phyloP scores from a whole-genome alignment of 257 asterid genomes.

The Nicotiana knightiana region DNA sequence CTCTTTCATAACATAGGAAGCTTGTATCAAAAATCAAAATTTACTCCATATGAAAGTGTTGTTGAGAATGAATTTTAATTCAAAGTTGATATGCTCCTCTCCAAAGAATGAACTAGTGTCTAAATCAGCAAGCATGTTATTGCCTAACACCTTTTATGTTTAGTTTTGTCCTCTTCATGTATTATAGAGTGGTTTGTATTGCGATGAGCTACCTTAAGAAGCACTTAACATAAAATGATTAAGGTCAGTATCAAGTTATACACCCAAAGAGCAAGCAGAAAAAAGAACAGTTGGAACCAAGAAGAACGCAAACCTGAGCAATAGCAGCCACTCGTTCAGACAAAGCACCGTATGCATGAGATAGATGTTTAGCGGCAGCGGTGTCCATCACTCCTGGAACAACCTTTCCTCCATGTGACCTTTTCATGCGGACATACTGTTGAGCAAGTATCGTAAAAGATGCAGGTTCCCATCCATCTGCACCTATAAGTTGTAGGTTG shows the following conservation, averaged over 20 bases:
- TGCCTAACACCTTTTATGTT: neutral
- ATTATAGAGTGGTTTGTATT: neutral
- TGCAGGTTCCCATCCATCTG: conserved; percentile 96
- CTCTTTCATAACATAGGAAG: neutral
- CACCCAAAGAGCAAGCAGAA: neutral
- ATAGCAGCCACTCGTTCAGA: conserved; percentile 90
- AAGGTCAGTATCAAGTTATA: neutral
- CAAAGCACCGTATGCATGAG: conserved; percentile 81
- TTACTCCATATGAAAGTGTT: neutral
- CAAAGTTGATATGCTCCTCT: neutral
- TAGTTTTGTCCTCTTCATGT: neutral
- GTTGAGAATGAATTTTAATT: neutral
- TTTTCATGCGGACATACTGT: conserved; percentile 85
- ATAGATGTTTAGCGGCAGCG: conserved; percentile 82
- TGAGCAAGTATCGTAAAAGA: conserved; percentile 83
- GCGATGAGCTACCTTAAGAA: neutral
- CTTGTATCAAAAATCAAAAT: neutral
- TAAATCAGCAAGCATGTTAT: neutral
- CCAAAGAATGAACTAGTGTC: neutral
- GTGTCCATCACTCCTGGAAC: conserved; percentile 98
- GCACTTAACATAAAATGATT: neutral
- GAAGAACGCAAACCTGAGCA: conserved; percentile 66
- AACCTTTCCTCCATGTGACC: conserved; percentile 62
- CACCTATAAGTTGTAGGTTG: conserved; percentile 74
- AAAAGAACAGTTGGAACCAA: neutral